Base-by-base conservation (phyloP, 1,139 yeast genomes). In the Pneumocystis oryctolagi region DNA sequence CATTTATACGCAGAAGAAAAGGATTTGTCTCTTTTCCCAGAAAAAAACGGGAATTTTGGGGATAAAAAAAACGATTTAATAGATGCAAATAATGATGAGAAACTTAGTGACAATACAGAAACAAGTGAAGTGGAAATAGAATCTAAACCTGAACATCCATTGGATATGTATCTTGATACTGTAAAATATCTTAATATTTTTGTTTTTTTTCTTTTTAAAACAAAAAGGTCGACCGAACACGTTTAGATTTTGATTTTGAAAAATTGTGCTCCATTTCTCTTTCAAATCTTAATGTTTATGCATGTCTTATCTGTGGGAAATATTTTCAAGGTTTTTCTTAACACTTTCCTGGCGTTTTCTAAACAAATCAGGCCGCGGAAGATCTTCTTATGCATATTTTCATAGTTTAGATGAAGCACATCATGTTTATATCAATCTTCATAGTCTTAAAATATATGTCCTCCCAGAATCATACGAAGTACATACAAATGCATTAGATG, bases 221-320 rank as follows among this genome's bases (percentile, higher is more conserved):
- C 9, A 25, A 25, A 31, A 20, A 58, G 39, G 47, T 32, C 2
- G 63, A 53, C 28, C 18, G 62, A 62, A 61, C 75, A 35, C 72
- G 75, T 6, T 74, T 87, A 8, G 89, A 87, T 70, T 87, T 87
- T 71, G 95, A 87, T 71, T 79, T 80, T 63, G 89, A 84, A 59
- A 82, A 82, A 69, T 72, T 82, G 1, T 87, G 95, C 71, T 78
- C 82, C 64, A 80, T 84, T 0, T 79, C 89, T 0, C 74, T 87
- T 20, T 77, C 87, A 0, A 79, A 78, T 58, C 74, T 79, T 40
- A 84, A 85, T 68, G 80, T 87, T 0, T 85, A 86, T 70, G 83
- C 88, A 56, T 87, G 95, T 69, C 73, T 87, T 42, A 79, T 79
- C 0, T 87, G 95, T 73, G 94, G 94, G 57, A 83, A 80, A 69